A percentile compares a stretch with the other conserved stretches of the same genome.
Conservation (phyloP, 257 asterid species). For the Scutellaria minor region DNA sequence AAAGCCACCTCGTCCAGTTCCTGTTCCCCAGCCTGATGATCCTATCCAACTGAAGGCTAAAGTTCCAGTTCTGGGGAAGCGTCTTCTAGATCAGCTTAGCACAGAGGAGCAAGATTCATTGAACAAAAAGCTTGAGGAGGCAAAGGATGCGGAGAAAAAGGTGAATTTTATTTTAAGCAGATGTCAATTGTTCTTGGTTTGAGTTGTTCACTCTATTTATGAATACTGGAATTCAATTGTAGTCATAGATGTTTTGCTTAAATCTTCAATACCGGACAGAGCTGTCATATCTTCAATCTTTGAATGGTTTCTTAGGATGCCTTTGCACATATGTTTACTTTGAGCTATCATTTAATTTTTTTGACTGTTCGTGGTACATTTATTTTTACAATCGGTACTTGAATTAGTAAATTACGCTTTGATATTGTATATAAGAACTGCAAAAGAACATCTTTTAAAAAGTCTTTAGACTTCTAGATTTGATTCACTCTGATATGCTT, state of each 20-base stretch:
- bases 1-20: conserved; percentile 93
- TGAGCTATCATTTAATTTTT: conserved; percentile 15
- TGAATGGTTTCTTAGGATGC: conserved; percentile 16
- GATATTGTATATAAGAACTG: not conserved
- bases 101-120: conserved; percentile 87
- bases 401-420: conserved; percentile 8
- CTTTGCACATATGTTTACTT: not conserved
- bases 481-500: conserved; percentile 24
- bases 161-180: conserved; percentile 42
- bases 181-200: conserved; percentile 11
- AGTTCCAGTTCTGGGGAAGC: conserved; percentile 94
- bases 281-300: not conserved
- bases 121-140: conserved; percentile 82
- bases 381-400: not conserved
- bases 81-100: conserved; percentile 87
- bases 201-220: conserved; percentile 13
- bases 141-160: conserved; percentile 91
- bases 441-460: not conserved
- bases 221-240: conserved; percentile 23
- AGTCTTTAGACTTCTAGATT: not conserved
- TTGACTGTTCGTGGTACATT: not conserved
- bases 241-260: conserved; percentile 10
- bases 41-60: conserved; percentile 75
- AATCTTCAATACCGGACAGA: conserved; percentile 18
- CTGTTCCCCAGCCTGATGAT: conserved; percentile 73